Percentiles rank a stretch among this genome's conserved stretches.
phyloP scores from a whole-genome alignment of 768 basidiomycete genomes.

The Naganishia antarctica region DNA sequence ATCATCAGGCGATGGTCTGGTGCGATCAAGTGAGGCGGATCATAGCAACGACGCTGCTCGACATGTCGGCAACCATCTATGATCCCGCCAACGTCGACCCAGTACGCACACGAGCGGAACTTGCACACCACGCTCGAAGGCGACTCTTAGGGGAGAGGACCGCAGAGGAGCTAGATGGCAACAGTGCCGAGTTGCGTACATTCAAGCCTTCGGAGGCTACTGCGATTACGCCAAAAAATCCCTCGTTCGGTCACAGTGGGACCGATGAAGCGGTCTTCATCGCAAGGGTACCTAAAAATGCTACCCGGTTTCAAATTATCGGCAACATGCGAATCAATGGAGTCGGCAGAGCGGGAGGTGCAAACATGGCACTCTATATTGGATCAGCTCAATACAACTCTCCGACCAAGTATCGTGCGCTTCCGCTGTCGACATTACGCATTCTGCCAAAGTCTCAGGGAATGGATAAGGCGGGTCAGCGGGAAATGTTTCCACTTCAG shows the following conservation, averaged over 20 bases:
- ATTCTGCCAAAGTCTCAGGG: conserved; percentile 23
- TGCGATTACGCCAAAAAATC: background rate
- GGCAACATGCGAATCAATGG: conserved; percentile 8
- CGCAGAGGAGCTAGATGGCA: background rate
- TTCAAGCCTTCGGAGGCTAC: background rate
- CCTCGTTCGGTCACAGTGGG: background rate
- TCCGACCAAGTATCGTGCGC: background rate
- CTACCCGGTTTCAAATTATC: conserved; percentile 9
- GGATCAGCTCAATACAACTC: background rate
- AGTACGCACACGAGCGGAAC: background rate
- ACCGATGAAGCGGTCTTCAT: background rate
- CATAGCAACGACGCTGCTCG: conserved; percentile 71
- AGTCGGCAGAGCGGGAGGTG: background rate
- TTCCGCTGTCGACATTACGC: background rate
- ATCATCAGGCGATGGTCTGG: conserved; percentile 96
- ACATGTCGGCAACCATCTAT: conserved; percentile 42
- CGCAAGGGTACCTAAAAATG: background rate
- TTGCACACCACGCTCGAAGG: background rate
- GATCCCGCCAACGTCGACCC: background rate
- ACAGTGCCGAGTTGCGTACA: too few relatives aligned
- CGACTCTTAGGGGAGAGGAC: conserved; percentile 14
- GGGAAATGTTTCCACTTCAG: conserved; percentile 34
- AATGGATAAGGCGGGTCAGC: background rate
- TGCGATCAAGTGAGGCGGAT: conserved; percentile 94
- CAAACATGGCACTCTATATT: background rate